Evolutionary conservation across 163 green algal genomes (phyloP).

Genomic region (Scenedesmus sp.): DNA sequence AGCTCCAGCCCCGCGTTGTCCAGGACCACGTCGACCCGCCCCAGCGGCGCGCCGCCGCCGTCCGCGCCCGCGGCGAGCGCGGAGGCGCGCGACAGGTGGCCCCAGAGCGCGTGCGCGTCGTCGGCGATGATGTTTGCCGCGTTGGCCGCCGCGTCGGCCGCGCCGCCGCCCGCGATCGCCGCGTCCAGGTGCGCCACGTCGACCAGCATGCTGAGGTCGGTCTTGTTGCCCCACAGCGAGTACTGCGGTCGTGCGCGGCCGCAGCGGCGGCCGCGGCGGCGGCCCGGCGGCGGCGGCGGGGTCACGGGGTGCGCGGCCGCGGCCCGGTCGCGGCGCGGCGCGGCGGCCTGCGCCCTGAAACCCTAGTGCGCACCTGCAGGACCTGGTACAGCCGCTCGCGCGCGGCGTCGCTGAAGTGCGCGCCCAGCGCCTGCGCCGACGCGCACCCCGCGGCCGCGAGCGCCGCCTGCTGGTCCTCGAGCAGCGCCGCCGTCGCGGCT

Average conservation of each 20-base stretch:
- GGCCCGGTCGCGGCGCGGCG: too few species aligned
- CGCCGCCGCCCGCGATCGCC: neutral
- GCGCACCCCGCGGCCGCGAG: conserved; percentile 5
- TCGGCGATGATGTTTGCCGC: conserved; percentile 29
- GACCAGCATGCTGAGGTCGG: conserved; percentile 57
- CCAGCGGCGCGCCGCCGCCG: neutral
- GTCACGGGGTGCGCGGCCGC: too few species aligned
- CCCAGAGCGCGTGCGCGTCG: conserved; percentile 15
- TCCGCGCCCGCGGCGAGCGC: neutral
- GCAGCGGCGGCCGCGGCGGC: too few species aligned
- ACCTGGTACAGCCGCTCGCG: conserved; percentile 28
- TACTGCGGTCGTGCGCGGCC: conserved; percentile 45
- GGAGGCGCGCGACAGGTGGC: conserved; percentile 5
- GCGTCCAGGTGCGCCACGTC: conserved; percentile 47
- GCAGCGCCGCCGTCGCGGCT: conserved; percentile 11
- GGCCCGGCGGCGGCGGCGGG: too few species aligned
- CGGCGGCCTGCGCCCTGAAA: too few species aligned
- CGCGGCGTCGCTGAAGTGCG: neutral
- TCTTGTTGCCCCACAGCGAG: conserved; percentile 66
- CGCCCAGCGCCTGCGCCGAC: neutral
- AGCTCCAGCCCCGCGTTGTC: conserved; percentile 64
- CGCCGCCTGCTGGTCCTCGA: conserved; percentile 14
- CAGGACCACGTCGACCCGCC: conserved; percentile 53
- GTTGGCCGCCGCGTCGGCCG: conserved; percentile 6
- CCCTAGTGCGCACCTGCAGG: conserved; percentile 29